Evolutionary conservation across 2,329 filamentous ascomycete species (phyloP), one percentile per base, ranked within the genome.

Genomic region (Verticillium nonalfalfae): DNA sequence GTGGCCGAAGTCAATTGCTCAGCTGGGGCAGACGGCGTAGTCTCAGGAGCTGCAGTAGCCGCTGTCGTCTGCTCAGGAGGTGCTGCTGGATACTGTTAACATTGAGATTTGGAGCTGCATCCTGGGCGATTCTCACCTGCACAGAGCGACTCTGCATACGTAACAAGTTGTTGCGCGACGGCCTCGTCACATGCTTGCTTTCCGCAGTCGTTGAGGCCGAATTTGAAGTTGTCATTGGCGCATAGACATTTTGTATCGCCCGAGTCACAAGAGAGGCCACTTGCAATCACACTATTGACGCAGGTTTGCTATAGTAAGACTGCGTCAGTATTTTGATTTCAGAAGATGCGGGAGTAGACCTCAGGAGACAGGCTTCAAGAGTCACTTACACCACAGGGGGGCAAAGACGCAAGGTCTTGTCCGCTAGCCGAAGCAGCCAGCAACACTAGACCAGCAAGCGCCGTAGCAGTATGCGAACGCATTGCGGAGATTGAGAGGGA

Each of bases 121-220:
- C 14, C 11, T 4, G 45, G 18, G n/a, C 15, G 40, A 4, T 58
- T 18, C 70, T 66, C 65, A 74, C 72, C 62, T 59, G 68, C 65
- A 61, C 74, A 76, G 38, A 74, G 65, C 5, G 65, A 55, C 1
- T 64, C 60, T 14, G 67, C 67, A 35, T 67, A 73, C 7, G 66
- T 57, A 15, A 69, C 68, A 10, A 75, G 63, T 60, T 74, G 70
- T 33, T 67, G 62, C 6, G 69, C 69, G 4, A 66, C 68, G 13
- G 71, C 69, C 31, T 61, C 55, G 7, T 66, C 65, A 57, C 74
- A 75, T 13, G 68, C 67, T 31, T 68, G 60, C 55, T 66, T 68
- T 38, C 76, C 72, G 61, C 79, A 81, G 57, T 80, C 77, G 26
- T 70, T 67, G 56, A 80, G 71, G n/a, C 75, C 76, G 60, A 67